These are phyloP conservation scores for Apostasia ramifera DNA, from an alignment of 106 monocot species.

Conservation along the genomic window DNA sequence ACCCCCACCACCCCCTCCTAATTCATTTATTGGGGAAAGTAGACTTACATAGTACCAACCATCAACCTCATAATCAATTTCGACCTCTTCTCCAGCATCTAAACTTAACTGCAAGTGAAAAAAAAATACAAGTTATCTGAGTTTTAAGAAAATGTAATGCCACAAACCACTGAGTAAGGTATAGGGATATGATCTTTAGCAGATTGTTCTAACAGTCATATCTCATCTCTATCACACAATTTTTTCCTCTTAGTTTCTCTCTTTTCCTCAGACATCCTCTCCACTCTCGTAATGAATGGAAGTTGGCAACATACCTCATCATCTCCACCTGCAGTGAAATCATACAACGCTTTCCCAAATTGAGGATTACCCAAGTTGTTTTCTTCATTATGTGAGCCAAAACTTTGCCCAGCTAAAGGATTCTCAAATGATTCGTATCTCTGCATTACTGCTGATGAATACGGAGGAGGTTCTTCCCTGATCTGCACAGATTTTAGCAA, in stretches of 20 bases:
- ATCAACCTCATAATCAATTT: conserved; percentile 96
- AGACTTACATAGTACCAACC: conserved; percentile 98
- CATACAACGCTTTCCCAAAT: conserved; percentile 87
- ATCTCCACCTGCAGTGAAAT: conserved; percentile 97
- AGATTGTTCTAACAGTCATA: too few relatives aligned
- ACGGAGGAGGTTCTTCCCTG: conserved; percentile 85
- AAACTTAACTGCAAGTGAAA: conserved; percentile 64
- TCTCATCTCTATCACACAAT: too few relatives aligned
- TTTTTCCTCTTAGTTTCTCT: too few relatives aligned
- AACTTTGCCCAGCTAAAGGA: conserved; percentile 71
- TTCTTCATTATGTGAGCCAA: conserved; percentile 46
- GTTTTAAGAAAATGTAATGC: neutral
- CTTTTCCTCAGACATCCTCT: too few relatives aligned
- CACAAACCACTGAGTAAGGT: too few relatives aligned
- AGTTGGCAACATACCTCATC: conserved; percentile 62
- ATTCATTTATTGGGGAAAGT: neutral
- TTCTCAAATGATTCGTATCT: conserved; percentile 90
- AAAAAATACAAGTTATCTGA: neutral
- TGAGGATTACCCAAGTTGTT: conserved; percentile 50
- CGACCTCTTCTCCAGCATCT: conserved; percentile 85
- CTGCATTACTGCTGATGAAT: conserved; percentile 48
- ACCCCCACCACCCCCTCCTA: too few relatives aligned
- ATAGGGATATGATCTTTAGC: too few relatives aligned
- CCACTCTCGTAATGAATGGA: too few relatives aligned
- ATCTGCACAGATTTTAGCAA: conserved; percentile 30